These are phyloP conservation scores for Corymbia maculata DNA, from an alignment of 345 rosid genomes.

Conservation along the genomic window DNA sequence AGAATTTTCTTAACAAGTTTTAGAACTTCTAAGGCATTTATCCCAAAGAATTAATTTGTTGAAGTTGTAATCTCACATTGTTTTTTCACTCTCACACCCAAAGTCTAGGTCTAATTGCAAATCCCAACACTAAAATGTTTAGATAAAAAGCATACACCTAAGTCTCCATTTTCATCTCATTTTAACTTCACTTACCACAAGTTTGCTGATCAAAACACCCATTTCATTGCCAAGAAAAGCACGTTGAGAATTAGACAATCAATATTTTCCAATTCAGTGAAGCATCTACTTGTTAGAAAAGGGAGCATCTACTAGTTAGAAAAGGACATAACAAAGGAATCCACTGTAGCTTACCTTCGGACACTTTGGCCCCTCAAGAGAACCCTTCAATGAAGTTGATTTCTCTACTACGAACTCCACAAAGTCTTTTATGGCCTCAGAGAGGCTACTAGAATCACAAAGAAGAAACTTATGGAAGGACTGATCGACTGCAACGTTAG, in stretches of 20 bases:
- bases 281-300: not conserved
- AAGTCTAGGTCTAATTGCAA: not conserved
- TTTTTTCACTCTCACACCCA: not conserved
- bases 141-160: not conserved
- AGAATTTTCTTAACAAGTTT: no score
- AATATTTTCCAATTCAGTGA: not conserved
- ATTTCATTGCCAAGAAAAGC: not conserved
- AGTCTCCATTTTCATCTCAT: not conserved
- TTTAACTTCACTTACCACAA: not conserved
- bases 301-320: not conserved
- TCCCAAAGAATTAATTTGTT: not conserved
- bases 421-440: slow-evolving; percentile 42
- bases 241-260: not conserved
- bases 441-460: slow-evolving; percentile 47
- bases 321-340: not conserved
- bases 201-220: not conserved
- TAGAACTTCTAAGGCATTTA: no score
- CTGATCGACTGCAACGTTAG: slow-evolving; percentile 54
- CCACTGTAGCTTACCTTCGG: slow-evolving; percentile 52
- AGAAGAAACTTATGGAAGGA: slow-evolving; percentile 53
- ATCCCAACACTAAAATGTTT: not conserved
- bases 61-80: not conserved
- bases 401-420: slow-evolving; percentile 30
- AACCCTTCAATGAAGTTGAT: slow-evolving; percentile 20
- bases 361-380: slow-evolving; percentile 56